Base-by-base conservation (phyloP, 768 basidiomycete species). In the Leucosporidium creatinivorum region DNA sequence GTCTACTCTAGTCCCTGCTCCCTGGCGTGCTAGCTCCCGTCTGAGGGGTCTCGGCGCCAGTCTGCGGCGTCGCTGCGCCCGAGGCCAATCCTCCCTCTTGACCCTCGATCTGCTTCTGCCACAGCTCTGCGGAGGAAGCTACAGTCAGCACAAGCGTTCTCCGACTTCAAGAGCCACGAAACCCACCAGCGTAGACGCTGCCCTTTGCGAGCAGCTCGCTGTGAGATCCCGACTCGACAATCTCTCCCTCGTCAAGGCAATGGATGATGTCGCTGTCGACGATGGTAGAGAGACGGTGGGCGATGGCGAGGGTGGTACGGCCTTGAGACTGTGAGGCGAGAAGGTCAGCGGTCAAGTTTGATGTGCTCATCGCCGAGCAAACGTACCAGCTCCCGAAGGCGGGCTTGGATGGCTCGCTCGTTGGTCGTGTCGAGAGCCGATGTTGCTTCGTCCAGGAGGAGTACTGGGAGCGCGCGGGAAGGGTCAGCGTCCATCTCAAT, bases 211-310 rank as follows among this genome's bases (percentile, higher is more conserved):
- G 64, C 48, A 74, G 63, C 60, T 75, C 71, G 33, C 30, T 36
- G 52, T 75, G 74, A 15, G 66, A 71, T 0, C 91, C 91, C 67
- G 84, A 84, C 78, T 97, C 94, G 49, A 88, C 81, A 55, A 98
- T 87, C 75, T 86, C 85, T 6, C 94, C 93, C 75, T 96, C 88
- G 73, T 89, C 89, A 67, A 98, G 85, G 30, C 96, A 92, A 60
- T 94, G 79, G 74, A 98, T 96, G 63, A 89, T 90, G 75, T 85
- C 84, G 57, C 83, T 81, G 63, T 82, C 80, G 65, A 82, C 80
- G 72, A 85, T 84, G 8, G 85, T 86, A 74, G 83, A 80, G 8
- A 77, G 73, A 30, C 71, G 69, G 67, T 63, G 72, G 58, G 73
- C 57, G 67, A 72, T 67, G 17, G 60, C 62, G 39, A 73, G 54